Conservation (phyloP, 2,329 filamentous ascomycete genomes). For the Pseudopithomyces maydicus region DNA sequence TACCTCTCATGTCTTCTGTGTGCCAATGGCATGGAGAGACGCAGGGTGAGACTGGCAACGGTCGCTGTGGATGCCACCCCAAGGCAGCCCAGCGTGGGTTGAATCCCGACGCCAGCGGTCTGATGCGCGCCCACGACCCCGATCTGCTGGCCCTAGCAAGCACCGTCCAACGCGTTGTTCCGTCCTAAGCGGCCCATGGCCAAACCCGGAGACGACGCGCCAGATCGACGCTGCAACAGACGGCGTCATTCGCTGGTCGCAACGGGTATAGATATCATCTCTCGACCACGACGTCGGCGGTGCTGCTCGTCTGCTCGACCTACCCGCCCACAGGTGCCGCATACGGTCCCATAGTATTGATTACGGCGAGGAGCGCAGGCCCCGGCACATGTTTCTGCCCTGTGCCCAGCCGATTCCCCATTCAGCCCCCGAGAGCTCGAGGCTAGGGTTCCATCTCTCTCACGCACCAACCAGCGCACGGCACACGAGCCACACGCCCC, state of each 20-base stretch:
- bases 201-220: constrained; percentile 3
- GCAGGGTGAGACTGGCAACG: no score
- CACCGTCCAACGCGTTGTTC: constrained; percentile 9
- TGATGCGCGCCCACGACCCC: constrained; percentile 13
- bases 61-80: constrained; percentile 5
- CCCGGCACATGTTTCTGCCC: constrained; percentile 15
- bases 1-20: no score
- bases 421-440: constrained; percentile 10
- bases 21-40: no score
- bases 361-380: constrained; percentile 19
- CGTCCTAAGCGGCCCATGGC: not conserved
- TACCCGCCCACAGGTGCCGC: constrained; percentile 19
- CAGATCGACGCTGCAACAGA: constrained; percentile 3
- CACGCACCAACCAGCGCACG: constrained; percentile 9
- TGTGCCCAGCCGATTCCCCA: constrained; percentile 18
- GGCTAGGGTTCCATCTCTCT: constrained; percentile 2
- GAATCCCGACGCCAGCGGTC: constrained; percentile 11
- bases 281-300: not conserved
- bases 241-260: not conserved
- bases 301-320: not conserved
- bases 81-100: constrained; percentile 6
- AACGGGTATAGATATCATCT: not conserved
- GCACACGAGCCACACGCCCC: constrained; percentile 10
- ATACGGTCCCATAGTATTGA: constrained; percentile 18
- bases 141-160: constrained; percentile 11